Percentiles rank a stretch among this genome's conserved stretches.
These are phyloP conservation scores for Nigrospora oryzae DNA, from an alignment of 2,329 filamentous ascomycete genomes.

Conservation along the genomic window DNA sequence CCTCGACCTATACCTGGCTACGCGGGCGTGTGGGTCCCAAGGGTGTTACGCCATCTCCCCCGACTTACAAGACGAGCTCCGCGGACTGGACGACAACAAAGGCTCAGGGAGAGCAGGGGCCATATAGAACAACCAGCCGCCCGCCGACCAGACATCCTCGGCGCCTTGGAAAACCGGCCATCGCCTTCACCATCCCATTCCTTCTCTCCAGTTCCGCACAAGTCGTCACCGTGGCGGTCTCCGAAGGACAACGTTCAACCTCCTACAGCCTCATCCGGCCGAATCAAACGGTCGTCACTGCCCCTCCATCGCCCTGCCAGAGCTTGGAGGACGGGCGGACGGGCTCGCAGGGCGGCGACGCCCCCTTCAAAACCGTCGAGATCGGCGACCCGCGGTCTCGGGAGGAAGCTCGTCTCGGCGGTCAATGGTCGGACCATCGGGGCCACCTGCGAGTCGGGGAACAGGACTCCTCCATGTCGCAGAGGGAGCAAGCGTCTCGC, in stretches of 20 bases:
- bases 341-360: conserved; percentile 15
- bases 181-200: too few species aligned
- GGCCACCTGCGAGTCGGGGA: conserved; percentile 45
- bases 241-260: conserved; percentile 2
- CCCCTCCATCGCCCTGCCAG: background rate
- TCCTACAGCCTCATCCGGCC: too few species aligned
- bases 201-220: background rate
- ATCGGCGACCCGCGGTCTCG: conserved; percentile 18
- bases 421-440: conserved; percentile 51
- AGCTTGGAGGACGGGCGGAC: background rate
- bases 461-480: conserved; percentile 53
- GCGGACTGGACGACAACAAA: too few species aligned
- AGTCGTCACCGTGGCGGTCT: conserved; percentile 6
- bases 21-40: too few species aligned
- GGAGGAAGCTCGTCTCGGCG: conserved; percentile 17
- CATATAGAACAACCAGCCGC: too few species aligned
- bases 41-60: too few species aligned
- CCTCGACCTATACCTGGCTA: too few species aligned
- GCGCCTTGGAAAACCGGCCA: too few species aligned
- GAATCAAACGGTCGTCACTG: too few species aligned
- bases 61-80: too few species aligned
- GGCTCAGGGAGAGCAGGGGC: too few species aligned
- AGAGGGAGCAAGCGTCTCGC: conserved; percentile 48
- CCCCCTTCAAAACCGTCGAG: conserved; percentile 14
- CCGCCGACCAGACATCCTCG: too few species aligned